Percentiles rank a stretch among this genome's conserved stretches.
These are phyloP conservation scores for Arthrobotrys pseudoclavata DNA, from an alignment of 2,329 filamentous ascomycete species.

Conservation along the genomic window DNA sequence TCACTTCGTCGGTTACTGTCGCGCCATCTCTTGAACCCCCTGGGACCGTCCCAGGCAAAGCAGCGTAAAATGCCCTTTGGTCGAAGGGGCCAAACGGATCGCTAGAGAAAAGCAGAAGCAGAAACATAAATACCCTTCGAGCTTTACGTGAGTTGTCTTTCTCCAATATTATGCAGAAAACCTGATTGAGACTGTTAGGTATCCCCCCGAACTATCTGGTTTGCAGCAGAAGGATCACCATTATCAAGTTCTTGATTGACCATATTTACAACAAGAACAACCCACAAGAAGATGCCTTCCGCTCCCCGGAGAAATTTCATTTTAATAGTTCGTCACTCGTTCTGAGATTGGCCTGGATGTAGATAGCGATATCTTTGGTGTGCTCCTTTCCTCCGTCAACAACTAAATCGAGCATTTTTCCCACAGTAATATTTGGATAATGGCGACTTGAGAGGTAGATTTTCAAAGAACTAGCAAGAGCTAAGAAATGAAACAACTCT, in stretches of 20 bases:
- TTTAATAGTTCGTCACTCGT: no score
- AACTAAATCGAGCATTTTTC: conserved; percentile 61
- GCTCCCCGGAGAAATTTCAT: conserved; percentile 33
- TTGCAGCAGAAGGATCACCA: no score
- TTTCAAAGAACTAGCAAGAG: not conserved
- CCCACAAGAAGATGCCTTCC: conserved; percentile 40
- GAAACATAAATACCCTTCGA: conserved; percentile 43
- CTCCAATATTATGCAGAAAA: conserved; percentile 34
- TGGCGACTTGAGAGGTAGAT: conserved; percentile 63
- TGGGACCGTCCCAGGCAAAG: not conserved
- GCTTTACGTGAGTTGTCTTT: conserved; percentile 14
- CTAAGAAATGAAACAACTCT: not conserved
- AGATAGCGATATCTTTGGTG: conserved; percentile 63
- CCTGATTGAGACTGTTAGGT: conserved; percentile 46
- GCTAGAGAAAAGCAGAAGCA: conserved; percentile 49
- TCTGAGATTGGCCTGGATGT: conserved; percentile 10
- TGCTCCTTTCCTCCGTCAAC: conserved; percentile 64
- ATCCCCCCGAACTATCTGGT: no score
- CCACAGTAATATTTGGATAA: conserved; percentile 63
- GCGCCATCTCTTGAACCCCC: not conserved
- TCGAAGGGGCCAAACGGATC: conserved; percentile 18
- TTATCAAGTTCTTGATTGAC: conserved; percentile 58
- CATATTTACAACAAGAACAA: conserved; percentile 59
- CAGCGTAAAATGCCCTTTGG: conserved; percentile 38
- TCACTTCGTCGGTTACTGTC: conserved; percentile 2